Evolutionary conservation across 2,329 filamentous ascomycete genomes (phyloP).

Genomic region (Dissoconium aciculare): DNA sequence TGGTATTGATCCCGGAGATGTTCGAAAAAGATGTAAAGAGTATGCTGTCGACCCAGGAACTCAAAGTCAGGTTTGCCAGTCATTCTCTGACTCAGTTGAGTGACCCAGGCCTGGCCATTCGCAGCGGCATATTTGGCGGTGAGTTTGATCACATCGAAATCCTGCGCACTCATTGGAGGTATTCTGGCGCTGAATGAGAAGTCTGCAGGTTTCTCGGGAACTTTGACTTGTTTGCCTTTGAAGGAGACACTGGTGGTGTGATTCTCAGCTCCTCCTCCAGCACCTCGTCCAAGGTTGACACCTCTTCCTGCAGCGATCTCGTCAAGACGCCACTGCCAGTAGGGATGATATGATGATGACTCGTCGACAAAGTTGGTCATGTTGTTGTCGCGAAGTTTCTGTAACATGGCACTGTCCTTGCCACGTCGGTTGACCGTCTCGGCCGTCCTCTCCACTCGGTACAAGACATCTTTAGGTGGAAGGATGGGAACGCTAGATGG

Average conservation of each 20-base stretch:
- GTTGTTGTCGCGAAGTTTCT: conserved; percentile 67
- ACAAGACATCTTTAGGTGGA: conserved; percentile 70
- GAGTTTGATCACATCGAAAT: conserved; percentile 57
- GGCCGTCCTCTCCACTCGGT: conserved; percentile 82
- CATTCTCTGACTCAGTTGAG: conserved; percentile 74
- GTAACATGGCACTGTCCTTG: conserved; percentile 48
- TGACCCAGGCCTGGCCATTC: conserved; percentile 85
- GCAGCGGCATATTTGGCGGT: conserved; percentile 87
- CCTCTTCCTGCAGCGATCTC: conserved; percentile 77
- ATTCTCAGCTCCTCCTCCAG: conserved; percentile 33
- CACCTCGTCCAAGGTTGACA: conserved; percentile 58
- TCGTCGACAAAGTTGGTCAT: conserved; percentile 70
- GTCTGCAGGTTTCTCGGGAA: conserved; percentile 59
- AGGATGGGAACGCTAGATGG: conserved; percentile 49
- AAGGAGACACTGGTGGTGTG: conserved; percentile 29
- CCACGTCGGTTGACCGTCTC: conserved; percentile 67
- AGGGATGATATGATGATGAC: conserved; percentile 71
- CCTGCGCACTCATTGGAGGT: conserved; percentile 92
- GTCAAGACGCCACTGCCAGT: conserved; percentile 77
- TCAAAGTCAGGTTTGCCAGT: conserved; percentile 88
- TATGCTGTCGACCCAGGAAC: conserved; percentile 89
- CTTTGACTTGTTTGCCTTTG: conserved; percentile 52
- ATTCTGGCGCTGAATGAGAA: conserved; percentile 92
- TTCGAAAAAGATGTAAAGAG: conserved; percentile 89
- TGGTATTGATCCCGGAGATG: conserved; percentile 87